phyloP scores from a whole-genome alignment of 768 basidiomycete species.

The Phanerodontia chrysosporium region DNA sequence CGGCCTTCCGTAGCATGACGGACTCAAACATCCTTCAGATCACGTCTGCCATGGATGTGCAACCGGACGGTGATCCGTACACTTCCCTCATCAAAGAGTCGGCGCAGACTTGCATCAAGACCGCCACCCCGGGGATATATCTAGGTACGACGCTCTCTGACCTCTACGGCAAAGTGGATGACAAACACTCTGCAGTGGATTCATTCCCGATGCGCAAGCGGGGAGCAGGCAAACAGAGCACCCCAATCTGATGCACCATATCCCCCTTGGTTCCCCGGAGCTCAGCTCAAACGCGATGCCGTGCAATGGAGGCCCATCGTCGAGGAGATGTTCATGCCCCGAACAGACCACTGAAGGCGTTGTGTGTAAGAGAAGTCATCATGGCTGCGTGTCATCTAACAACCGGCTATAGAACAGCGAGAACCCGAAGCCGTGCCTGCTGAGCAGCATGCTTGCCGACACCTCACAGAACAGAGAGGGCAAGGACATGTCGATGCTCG shows the following conservation, averaged over 20 bases:
- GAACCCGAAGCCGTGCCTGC: background rate
- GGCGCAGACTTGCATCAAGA: background rate
- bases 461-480: background rate
- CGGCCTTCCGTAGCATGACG: too few relatives aligned
- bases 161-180: background rate
- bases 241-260: conserved; percentile 15
- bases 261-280: conserved; percentile 22
- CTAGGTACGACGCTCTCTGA: background rate
- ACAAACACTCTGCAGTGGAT: background rate
- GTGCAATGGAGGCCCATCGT: conserved; percentile 5
- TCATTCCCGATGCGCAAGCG: background rate
- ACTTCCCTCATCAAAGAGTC: background rate
- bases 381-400: too few relatives aligned
- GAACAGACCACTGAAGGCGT: background rate
- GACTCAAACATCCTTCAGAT: too few relatives aligned
- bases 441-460: background rate
- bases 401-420: background rate
- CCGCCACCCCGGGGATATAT: background rate
- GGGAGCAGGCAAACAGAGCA: background rate
- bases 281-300: conserved; percentile 14
- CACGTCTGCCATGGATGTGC: too few relatives aligned
- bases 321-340: conserved; percentile 10
- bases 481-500: background rate
- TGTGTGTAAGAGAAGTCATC: background rate
- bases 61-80: background rate